phyloP scores from a whole-genome alignment of 1,284 basidiomycete species.

The Papiliotrema terrestris region DNA sequence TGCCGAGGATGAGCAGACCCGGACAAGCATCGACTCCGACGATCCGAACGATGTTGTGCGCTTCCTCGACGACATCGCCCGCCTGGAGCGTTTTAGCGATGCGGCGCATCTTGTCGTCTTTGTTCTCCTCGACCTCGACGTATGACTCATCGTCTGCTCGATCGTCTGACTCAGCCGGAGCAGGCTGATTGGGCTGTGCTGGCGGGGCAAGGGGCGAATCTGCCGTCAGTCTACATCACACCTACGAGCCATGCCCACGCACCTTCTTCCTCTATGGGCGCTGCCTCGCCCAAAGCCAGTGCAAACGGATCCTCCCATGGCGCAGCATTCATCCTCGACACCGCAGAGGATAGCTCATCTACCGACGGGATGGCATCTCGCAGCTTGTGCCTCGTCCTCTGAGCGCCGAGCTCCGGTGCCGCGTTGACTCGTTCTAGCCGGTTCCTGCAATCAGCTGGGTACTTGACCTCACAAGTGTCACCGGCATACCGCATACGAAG shows the following conservation, averaged over 20 bases:
- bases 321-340: constrained; percentile 62
- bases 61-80: constrained; percentile 88
- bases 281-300: constrained; percentile 62
- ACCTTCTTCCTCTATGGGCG: constrained; percentile 60
- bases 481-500: constrained; percentile 66
- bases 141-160: constrained; percentile 27
- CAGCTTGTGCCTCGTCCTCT: constrained; percentile 24
- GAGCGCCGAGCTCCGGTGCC: constrained; percentile 38
- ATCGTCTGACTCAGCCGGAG: constrained; percentile 10
- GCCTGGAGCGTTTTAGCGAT: constrained; percentile 62
- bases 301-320: constrained; percentile 79
- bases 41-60: constrained; percentile 71
- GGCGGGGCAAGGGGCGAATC: constrained; percentile 1
- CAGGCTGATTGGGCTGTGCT: constrained; percentile 1
- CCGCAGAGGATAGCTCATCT: constrained; percentile 59
- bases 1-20: constrained; percentile 80
- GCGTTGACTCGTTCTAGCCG: constrained; percentile 38
- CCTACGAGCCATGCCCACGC: no score
- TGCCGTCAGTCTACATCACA: not conserved
- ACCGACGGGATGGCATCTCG: constrained; percentile 60
- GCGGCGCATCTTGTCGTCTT: constrained; percentile 62
- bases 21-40: constrained; percentile 84
- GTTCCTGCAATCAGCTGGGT: constrained; percentile 13
- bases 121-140: constrained; percentile 51
- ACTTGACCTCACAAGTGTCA: not conserved